These are phyloP conservation scores for Acanthamoeba polyphaga DNA, from an alignment of 208 protist genomes.

Conservation along the genomic window DNA sequence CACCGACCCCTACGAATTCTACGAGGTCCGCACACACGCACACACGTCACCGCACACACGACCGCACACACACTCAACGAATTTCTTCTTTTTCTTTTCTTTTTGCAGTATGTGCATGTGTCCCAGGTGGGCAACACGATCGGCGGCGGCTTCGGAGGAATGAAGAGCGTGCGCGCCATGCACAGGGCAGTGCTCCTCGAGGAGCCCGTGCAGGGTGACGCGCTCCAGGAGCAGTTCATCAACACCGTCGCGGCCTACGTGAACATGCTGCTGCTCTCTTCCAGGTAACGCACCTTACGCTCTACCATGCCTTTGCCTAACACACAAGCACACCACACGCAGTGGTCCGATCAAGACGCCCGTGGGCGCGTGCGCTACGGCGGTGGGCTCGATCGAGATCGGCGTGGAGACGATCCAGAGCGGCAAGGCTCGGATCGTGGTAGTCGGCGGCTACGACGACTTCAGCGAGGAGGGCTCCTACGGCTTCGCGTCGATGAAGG, in stretches of 20 bases:
- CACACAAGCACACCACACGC: too few relatives aligned
- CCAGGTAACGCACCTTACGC: not conserved
- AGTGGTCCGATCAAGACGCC: conserved; percentile 92
- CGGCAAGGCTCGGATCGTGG: conserved; percentile 84
- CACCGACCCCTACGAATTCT: conserved; percentile 92
- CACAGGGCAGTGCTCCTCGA: conserved; percentile 88
- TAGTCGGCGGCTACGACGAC: conserved; percentile 90
- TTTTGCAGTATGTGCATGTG: conserved; percentile 88
- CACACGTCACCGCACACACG: too few relatives aligned
- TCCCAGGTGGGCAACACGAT: conserved; percentile 90
- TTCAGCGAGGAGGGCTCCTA: conserved; percentile 88
- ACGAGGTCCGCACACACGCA: conserved; percentile 74
- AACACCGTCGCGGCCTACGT: conserved; percentile 92
- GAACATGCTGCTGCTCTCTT: conserved; percentile 90
- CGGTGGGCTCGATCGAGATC: conserved; percentile 91
- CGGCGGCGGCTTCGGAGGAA: conserved; percentile 89
- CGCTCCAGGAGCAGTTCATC: conserved; percentile 90
- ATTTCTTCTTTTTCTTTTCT: not conserved
- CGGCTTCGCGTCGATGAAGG: conserved; percentile 90
- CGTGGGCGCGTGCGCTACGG: conserved; percentile 91
- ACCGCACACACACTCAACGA: not conserved
- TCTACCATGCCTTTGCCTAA: too few relatives aligned
- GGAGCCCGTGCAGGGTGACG: conserved; percentile 84
- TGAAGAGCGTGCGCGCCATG: conserved; percentile 84
- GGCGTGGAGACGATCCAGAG: conserved; percentile 88